Base-by-base conservation (phyloP, 2,329 filamentous ascomycete species). In the Volutella citrinella region DNA sequence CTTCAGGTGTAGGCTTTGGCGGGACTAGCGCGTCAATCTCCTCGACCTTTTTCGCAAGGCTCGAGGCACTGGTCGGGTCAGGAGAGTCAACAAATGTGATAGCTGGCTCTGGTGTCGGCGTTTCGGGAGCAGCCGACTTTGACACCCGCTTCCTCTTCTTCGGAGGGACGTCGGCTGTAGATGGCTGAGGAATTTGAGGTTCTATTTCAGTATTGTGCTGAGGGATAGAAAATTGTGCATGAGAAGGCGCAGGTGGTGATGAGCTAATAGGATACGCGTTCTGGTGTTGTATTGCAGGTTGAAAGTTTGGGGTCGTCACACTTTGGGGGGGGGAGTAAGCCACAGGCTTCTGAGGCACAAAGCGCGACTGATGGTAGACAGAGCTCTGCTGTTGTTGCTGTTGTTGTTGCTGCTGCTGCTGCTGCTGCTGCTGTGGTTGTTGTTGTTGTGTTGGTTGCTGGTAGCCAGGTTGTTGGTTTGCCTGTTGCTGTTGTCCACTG, bases 71-170 rank as follows among this genome's bases (percentile, higher is more conserved):
- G n/a, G n/a, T n/a, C n/a, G n/a, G n/a, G 14, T 45, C 41, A 2
- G 57, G 45, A 1, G 57, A 52, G 21, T 66, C 62, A 6, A 48
- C 32, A 10, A 45, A 30, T 9, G 38, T 25, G 8, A 33, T 30
- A 9, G 43, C 36, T 25, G 54, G 53, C 28, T 65, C 62, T 3
- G 47, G 43, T 5, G 45, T 47, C 7, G 47, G 36, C 2, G 41
- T 44, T 20, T 61, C 58, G 4, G 48, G 35, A 6, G 43, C 46
- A 22, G 34, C 49, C n/a, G n/a, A n/a, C 44, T 58, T 67, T 14
- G 26, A 26, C 5, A 36, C 40, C 5, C 62, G 57, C 41, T 68
- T 68, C 23, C 63, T 59, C 49, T 64, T 67, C 48, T 65, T 67
- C 11, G 49, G 49, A 13, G 51, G 44, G 13, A 56, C 55, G 15